Base-by-base conservation (phyloP, 2,329 filamentous ascomycete genomes). In the Gnomoniopsis sp. region DNA sequence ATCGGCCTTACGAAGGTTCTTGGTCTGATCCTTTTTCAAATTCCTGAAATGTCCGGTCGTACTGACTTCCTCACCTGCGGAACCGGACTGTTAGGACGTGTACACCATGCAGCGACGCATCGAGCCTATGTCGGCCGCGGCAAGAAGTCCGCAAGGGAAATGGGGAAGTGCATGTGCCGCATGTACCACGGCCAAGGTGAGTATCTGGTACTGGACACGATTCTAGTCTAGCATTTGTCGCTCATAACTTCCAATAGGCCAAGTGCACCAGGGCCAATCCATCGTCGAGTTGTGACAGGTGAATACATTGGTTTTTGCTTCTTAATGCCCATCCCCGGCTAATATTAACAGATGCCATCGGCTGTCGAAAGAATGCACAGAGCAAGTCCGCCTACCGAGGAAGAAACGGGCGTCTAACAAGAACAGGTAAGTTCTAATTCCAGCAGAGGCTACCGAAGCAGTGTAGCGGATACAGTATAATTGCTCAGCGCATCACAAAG, bases 321-420 rank as follows among this genome's bases (percentile, higher is more conserved):
- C 10, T 26, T 10, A 23, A 10, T 15, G 33, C 7, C 33, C 36
- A 12, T 21, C 10, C n/a, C 51, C 2, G 2, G 17, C 6, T n/a
- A 2, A 21, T 8, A 19, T 11, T 33, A 55, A 2, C 62, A 81
- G 79, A 59, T 82, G 79, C 59, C 73, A 79, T 58, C 71, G 79
- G 15, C 68, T 82, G 6, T 72, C 73, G 41, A 82, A 81, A 61
- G 73, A 76, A 36, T 82, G 80, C 60, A 68, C 72, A 0, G 71
- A 70, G 12, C 79, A 82, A 63, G 67, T 80, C 26, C 79, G 79
- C 63, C 75, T 74, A 23, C 77, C 77, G 3, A 73, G 80, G 33
- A 82, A 82, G 68, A 82, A 82, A 70, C 72, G 80, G 63, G 75
- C 78, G 34, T 71, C 70, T 36, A 80, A 77, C 59, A 76, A 78